Conservation (phyloP, 2,329 filamentous ascomycete genomes). For the Trichoderma gracile region DNA sequence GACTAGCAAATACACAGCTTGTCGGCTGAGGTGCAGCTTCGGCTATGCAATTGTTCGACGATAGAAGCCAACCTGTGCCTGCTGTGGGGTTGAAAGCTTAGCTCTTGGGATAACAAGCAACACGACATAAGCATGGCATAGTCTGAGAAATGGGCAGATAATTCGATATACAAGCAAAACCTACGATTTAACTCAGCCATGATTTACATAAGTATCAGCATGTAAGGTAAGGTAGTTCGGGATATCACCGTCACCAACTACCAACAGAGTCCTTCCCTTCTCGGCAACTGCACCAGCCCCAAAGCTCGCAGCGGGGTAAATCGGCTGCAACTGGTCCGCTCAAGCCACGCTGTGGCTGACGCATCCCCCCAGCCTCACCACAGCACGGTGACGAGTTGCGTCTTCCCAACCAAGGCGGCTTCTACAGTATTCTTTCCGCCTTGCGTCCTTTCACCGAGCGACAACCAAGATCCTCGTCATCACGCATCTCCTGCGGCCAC, state of each 20-base stretch:
- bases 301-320: slow-evolving; percentile 20
- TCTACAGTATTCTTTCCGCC: neutral
- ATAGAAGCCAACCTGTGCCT: too few species aligned
- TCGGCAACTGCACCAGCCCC: slow-evolving; percentile 1
- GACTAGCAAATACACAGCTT: too few species aligned
- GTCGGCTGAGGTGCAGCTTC: too few species aligned
- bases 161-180: too few species aligned
- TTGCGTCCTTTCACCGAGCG: neutral
- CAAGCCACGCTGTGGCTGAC: slow-evolving; percentile 23
- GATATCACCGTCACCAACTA: too few species aligned
- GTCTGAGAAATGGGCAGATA: too few species aligned
- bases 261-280: neutral
- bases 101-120: too few species aligned
- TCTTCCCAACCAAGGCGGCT: neutral
- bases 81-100: too few species aligned
- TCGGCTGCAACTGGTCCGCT: neutral
- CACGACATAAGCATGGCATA: too few species aligned
- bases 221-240: too few species aligned
- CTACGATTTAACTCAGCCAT: too few species aligned
- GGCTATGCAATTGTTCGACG: too few species aligned
- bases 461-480: neutral
- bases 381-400: slow-evolving; percentile 2
- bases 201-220: neutral
- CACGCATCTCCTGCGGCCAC: neutral
- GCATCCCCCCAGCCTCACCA: neutral